Conservation (phyloP, 31 red algal species). For the Porphyra umbilicalis region DNA sequence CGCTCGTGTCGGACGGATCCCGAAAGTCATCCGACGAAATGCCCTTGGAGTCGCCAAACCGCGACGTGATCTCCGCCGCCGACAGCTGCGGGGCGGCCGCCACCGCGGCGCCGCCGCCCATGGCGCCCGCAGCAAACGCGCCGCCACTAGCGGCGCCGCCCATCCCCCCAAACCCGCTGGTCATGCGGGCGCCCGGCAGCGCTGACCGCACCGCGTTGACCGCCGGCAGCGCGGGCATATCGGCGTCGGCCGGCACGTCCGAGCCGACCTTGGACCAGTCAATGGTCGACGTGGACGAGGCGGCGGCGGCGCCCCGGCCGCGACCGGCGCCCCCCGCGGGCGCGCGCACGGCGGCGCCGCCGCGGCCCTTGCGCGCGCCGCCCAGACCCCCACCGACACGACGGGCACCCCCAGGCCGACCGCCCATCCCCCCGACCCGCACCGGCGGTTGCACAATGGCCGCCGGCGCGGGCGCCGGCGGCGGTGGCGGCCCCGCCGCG, state of each 20-base stretch:
- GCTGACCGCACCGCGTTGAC: background rate
- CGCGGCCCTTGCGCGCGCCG: slow-evolving; percentile 26
- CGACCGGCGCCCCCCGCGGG: slow-evolving; percentile 3
- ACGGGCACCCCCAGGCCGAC: slow-evolving; percentile 9
- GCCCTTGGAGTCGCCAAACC: slow-evolving; percentile 39
- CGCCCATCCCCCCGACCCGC: background rate
- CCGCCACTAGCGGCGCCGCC: background rate
- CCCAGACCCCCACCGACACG: slow-evolving; percentile 7
- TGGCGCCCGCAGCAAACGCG: background rate
- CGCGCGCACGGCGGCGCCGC: background rate
- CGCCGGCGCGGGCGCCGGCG: slow-evolving; percentile 31
- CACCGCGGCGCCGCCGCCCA: background rate
- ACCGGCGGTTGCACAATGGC: slow-evolving; percentile 21
- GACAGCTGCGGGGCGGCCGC: background rate
- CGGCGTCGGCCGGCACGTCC: slow-evolving; percentile 40
- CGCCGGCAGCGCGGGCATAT: slow-evolving; percentile 25
- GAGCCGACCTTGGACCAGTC: slow-evolving; percentile 59
- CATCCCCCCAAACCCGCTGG: background rate
- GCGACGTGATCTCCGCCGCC: slow-evolving; percentile 35
- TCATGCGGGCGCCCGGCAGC: background rate
- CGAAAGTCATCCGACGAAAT: slow-evolving; percentile 63
- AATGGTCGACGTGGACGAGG: slow-evolving; percentile 1
- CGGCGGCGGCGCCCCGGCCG: background rate
- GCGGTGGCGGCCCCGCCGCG: slow-evolving; percentile 10
- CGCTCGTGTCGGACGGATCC: background rate